Evolutionary conservation across 2,329 filamentous ascomycete genomes (phyloP).

Genomic region (Cladosporium sp.): DNA sequence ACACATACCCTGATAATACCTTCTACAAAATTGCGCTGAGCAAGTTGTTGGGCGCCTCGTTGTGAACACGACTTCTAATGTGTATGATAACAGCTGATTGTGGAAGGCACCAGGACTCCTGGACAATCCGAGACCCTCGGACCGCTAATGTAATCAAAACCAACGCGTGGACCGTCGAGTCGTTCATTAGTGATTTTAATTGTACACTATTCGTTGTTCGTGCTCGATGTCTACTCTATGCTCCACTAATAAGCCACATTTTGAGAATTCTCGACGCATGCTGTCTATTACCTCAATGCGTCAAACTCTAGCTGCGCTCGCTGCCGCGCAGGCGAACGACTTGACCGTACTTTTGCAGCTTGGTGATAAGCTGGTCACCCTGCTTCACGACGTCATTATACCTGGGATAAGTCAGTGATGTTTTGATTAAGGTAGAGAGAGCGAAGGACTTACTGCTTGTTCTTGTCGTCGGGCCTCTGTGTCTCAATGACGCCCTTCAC

Average conservation of each 20-base stretch:
- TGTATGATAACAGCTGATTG: no score
- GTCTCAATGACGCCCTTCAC: slow-evolving; percentile 98
- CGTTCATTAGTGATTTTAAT: background rate
- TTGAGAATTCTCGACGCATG: background rate
- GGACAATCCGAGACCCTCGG: background rate
- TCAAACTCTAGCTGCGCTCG: slow-evolving; percentile 68
- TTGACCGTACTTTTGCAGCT: slow-evolving; percentile 98
- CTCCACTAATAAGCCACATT: background rate
- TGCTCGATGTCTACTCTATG: slow-evolving; percentile 9
- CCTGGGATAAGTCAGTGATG: slow-evolving; percentile 22
- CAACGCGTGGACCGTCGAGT: background rate
- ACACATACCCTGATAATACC: background rate
- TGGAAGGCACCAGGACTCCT: background rate
- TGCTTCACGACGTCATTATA: slow-evolving; percentile 98
- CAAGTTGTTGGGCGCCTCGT: no score
- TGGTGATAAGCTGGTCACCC: slow-evolving; percentile 95
- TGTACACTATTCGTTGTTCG: slow-evolving; percentile 6
- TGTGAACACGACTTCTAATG: no score
- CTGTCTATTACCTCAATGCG: background rate
- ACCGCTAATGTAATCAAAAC: no score
- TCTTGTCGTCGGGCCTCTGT: slow-evolving; percentile 97
- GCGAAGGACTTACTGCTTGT: slow-evolving; percentile 69
- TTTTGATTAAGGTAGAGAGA: background rate
- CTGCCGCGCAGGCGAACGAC: slow-evolving; percentile 91
- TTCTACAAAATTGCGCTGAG: background rate